Conservation (phyloP, 768 basidiomycete genomes). For the Hypsizygus marmoreus region DNA sequence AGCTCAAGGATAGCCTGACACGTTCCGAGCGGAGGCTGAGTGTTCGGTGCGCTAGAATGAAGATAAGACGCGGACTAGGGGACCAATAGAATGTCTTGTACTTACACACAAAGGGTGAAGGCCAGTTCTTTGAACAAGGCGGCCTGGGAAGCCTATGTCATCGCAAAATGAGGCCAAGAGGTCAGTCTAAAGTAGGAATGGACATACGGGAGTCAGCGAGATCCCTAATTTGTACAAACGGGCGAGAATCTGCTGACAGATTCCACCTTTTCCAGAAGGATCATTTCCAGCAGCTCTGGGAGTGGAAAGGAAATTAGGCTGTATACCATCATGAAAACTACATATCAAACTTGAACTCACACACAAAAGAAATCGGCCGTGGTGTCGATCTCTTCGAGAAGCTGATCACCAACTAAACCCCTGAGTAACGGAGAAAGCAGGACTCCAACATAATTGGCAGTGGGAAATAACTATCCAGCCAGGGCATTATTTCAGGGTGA, state of each 20-base stretch:
- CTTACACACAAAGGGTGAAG: not conserved
- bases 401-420: not conserved
- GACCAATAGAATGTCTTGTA: not conserved
- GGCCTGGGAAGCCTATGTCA: not conserved
- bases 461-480: not conserved
- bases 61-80: not conserved
- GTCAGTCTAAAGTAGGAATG: not conserved
- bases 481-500: not conserved
- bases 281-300: not conserved
- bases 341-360: not conserved
- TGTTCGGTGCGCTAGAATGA: not conserved
- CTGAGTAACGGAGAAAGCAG: not conserved
- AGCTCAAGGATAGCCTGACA: not conserved
- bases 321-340: not conserved
- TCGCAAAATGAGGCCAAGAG: not conserved
- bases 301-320: too few relatives aligned
- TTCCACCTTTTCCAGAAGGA: not conserved
- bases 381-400: not conserved
- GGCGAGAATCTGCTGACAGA: not conserved
- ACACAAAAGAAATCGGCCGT: not conserved
- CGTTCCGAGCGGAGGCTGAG: not conserved
- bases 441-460: not conserved
- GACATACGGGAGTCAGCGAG: not conserved
- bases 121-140: not conserved
- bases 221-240: not conserved